These are phyloP conservation scores for Prunella vulgaris DNA, from an alignment of 257 asterid genomes.

Conservation along the genomic window DNA sequence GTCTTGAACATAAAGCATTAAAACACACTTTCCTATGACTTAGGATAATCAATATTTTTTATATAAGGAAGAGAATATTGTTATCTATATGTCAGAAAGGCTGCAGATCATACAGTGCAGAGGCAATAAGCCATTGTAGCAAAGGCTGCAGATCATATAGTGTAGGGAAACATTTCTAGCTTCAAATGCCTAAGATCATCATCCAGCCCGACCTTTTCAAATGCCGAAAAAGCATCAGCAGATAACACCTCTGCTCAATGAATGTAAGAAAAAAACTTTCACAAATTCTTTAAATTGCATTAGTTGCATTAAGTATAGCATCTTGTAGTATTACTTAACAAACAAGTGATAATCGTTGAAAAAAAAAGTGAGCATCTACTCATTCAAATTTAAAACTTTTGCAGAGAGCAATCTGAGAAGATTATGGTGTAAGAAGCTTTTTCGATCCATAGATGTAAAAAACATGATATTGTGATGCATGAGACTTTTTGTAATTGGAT, in stretches of 20 bases:
- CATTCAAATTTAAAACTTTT: not conserved
- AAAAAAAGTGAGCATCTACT: not conserved
- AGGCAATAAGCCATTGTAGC: slow-evolving; percentile 41
- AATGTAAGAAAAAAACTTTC: not conserved
- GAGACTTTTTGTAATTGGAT: not conserved
- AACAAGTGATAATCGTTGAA: not conserved
- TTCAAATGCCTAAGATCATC: slow-evolving; percentile 23
- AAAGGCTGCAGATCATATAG: slow-evolving; percentile 11
- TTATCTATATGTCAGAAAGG: not conserved
- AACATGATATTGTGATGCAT: not conserved
- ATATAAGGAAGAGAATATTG: not conserved
- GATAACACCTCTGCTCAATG: slow-evolving; percentile 61
- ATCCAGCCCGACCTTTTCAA: slow-evolving; percentile 49
- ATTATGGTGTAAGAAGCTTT: not conserved
- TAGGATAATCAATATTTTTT: not conserved
- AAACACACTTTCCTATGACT: not conserved
- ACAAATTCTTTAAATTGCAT: not conserved
- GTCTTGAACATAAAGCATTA: not conserved
- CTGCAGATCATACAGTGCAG: slow-evolving; percentile 12
- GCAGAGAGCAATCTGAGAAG: not conserved
- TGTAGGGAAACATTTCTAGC: not conserved
- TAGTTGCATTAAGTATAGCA: not conserved
- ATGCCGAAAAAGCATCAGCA: slow-evolving; percentile 49
- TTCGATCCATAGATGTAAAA: not conserved
- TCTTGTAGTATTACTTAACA: not conserved